Evolutionary conservation across 177 flowering plant species (phyloP).

Genomic region (Vitis hybrid): DNA sequence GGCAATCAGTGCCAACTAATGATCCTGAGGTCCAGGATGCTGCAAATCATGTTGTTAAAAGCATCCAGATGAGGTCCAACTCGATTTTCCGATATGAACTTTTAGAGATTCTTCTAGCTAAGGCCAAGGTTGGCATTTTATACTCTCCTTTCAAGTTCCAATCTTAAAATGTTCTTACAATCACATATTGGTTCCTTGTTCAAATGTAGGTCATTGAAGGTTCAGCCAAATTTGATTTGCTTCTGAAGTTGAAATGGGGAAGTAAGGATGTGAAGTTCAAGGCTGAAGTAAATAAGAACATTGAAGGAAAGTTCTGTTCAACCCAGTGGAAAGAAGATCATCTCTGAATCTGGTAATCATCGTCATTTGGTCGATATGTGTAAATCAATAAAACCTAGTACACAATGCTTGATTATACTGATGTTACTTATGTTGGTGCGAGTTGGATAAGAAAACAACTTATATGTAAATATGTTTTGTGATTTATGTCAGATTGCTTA

Average conservation of each 20-base stretch:
- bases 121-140: constrained; percentile 47
- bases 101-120: constrained; percentile 50
- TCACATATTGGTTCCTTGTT: background rate
- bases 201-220: constrained; percentile 47
- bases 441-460: too few species aligned
- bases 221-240: constrained; percentile 42
- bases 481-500: too few species aligned
- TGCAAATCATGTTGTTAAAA: constrained; percentile 58
- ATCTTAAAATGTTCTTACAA: background rate
- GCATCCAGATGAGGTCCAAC: constrained; percentile 69
- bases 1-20: constrained; percentile 47
- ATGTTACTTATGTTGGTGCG: too few species aligned
- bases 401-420: too few species aligned
- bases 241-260: constrained; percentile 49
- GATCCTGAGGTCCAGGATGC: constrained; percentile 66
- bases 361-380: too few species aligned
- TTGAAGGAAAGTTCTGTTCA: constrained; percentile 32
- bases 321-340: constrained; percentile 31
- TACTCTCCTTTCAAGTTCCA: background rate
- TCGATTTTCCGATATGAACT: constrained; percentile 53
- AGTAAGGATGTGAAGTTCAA: constrained; percentile 45
- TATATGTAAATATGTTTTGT: too few species aligned
- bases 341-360: constrained; percentile 6
- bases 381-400: too few species aligned
- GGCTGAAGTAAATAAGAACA: constrained; percentile 43